Conservation (phyloP, 352 stramenopile species). For the Pythium folliculosum region DNA sequence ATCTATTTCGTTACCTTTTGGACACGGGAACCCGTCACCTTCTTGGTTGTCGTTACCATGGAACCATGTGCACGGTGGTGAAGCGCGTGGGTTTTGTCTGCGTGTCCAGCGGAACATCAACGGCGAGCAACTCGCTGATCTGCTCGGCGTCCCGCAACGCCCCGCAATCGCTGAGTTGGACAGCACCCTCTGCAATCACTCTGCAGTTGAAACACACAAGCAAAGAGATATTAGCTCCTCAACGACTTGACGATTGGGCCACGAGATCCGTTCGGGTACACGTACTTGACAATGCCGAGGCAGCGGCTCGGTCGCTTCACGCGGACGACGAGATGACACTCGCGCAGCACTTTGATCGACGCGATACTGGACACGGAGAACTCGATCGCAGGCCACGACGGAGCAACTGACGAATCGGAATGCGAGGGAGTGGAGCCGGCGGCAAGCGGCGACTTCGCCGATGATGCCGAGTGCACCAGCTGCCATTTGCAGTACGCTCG, state of each 20-base stretch:
- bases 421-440: constrained; percentile 1
- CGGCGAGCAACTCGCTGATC: not conserved
- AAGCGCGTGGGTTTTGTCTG: not conserved
- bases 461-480: not conserved
- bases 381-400: constrained; percentile 10
- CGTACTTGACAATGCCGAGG: constrained; percentile 23
- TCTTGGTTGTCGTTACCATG: not conserved
- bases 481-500: constrained; percentile 18
- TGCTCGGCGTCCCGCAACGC: not conserved
- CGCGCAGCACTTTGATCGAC: constrained; percentile 15
- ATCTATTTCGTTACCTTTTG: constrained; percentile 2
- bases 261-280: not conserved
- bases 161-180: not conserved
- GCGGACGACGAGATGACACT: constrained; percentile 1
- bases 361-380: constrained; percentile 2
- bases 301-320: constrained; percentile 24
- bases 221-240: too few species aligned
- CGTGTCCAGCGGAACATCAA: not conserved
- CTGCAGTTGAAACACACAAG: not conserved
- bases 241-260: too few species aligned
- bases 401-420: not conserved
- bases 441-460: not conserved
- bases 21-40: too few species aligned
- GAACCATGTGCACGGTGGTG: not conserved
- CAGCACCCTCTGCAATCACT: not conserved